These are phyloP conservation scores for Bassia scoparia DNA, from an alignment of 148 eudicot genomes.

Conservation along the genomic window DNA sequence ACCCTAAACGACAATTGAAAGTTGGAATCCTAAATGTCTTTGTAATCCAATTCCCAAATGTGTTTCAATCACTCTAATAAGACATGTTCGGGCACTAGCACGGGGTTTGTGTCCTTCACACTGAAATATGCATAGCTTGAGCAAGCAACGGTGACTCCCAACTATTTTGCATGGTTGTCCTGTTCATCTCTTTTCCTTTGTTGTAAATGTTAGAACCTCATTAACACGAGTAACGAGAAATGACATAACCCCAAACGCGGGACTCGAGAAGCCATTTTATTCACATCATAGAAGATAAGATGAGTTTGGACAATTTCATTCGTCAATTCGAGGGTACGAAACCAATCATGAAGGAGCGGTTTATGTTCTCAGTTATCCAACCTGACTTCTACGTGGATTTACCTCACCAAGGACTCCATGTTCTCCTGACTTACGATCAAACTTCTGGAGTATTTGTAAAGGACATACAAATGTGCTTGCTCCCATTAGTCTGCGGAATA, in stretches of 20 bases:
- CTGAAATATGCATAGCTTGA: slow-evolving; percentile 7
- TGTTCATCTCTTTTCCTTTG: too few species aligned
- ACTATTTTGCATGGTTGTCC: too few species aligned
- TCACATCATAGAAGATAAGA: neutral
- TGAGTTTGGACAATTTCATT: too few species aligned
- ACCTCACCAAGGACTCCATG: neutral
- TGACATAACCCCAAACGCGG: too few species aligned
- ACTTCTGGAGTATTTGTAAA: neutral
- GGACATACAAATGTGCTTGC: neutral
- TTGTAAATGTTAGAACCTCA: neutral
- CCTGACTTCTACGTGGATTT: neutral
- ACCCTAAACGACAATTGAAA: too few species aligned
- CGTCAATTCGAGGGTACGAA: neutral
- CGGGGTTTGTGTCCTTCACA: neutral
- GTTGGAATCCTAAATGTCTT: too few species aligned
- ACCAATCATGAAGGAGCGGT: neutral
- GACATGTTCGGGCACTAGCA: too few species aligned
- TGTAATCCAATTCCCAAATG: neutral
- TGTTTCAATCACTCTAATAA: neutral
- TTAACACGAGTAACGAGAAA: neutral
- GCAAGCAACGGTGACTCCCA: neutral
- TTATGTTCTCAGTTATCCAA: neutral
- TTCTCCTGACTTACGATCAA: neutral
- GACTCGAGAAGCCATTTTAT: too few species aligned
- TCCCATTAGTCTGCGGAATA: neutral